phyloP scores from a whole-genome alignment of 2,329 filamentous ascomycete genomes.

The Monosporascus sp. region DNA sequence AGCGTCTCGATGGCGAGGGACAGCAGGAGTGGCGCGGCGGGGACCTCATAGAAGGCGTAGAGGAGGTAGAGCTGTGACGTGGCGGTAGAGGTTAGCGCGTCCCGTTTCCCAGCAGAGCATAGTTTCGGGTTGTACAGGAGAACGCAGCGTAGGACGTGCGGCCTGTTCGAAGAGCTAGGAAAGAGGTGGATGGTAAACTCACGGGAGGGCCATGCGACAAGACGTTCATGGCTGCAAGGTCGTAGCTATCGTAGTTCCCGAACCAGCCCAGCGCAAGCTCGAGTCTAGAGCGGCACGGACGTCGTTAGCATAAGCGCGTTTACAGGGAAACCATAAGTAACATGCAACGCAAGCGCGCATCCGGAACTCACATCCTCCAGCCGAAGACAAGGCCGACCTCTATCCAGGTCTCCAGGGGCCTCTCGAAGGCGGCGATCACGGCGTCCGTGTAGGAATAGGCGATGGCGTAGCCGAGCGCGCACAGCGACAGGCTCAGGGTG shows the following conservation, averaged over 20 bases:
- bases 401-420: constrained; percentile 54
- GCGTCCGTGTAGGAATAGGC: constrained; percentile 54
- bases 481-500: constrained; percentile 55
- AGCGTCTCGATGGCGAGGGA: constrained; percentile 64
- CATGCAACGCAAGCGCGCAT: not conserved
- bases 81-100: constrained; percentile 1
- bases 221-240: constrained; percentile 59
- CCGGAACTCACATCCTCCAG: constrained; percentile 49
- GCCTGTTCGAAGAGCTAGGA: not conserved
- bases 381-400: constrained; percentile 51
- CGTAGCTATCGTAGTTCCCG: constrained; percentile 66
- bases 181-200: constrained; percentile 24
- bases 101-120: constrained; percentile 1
- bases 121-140: not conserved
- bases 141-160: not conserved
- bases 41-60: constrained; percentile 69
- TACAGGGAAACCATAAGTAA: too few species aligned
- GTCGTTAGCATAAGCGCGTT: not conserved
- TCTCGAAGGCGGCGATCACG: constrained; percentile 64
- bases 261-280: constrained; percentile 72
- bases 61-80: constrained; percentile 62
- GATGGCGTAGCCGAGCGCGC: constrained; percentile 58
- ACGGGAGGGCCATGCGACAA: constrained; percentile 71
- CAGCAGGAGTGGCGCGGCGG: constrained; percentile 52
- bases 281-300: constrained; percentile 48